Evolutionary conservation across 768 basidiomycete species (phyloP), one percentile per base, ranked within the genome.

Genomic region (Calocera cornea): DNA sequence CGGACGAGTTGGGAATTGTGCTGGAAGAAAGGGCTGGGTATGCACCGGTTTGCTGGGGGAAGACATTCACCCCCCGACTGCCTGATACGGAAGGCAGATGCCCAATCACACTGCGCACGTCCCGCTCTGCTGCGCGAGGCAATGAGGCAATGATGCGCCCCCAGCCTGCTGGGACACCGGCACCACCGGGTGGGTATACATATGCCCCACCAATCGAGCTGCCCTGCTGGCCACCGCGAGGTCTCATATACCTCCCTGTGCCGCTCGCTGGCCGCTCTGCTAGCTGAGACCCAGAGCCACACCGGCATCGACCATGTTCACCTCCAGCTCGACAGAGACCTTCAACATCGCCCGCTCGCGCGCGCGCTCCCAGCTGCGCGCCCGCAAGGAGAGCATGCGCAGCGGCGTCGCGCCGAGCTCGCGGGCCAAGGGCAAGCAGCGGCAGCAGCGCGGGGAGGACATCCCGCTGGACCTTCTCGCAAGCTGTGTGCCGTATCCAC

Each of bases 321-420:
- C 54, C 54, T 60, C 54, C 31, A 60, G 54, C 54, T 60, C 54
- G 31, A 60, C 54, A 27, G 54, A 60, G 19, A 60, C 54, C 14
- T 60, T 60, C 31, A 27, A 60, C 54, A 60, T 60, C 22, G 54
- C 31, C 22, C 54, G 54, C 31, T 11, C 11, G 54, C 54, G 54
- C 2, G 14, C 14, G 31, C 24, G 54, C 14, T 11, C 54, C 2
- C n/a, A n/a, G n/a, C n/a, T n/a, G n/a, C 54, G 54, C 2, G 31
- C 54, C 11, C 14, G 54, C 14, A 60, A 60, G 54, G 54, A 60
- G 54, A 60, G 54, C 31, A 60, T 60, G 54, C 11, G 24, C 14
- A 60, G 54, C 54, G 31, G 54, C 54, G 31, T 10, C 2, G 31
- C 14, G 24, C 2, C 5, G 8, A 16, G 54, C 5, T 5, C 54